Evolutionary conservation across 2,329 filamentous ascomycete genomes (phyloP).

Genomic region (Neopestalotiopsis clavispora): DNA sequence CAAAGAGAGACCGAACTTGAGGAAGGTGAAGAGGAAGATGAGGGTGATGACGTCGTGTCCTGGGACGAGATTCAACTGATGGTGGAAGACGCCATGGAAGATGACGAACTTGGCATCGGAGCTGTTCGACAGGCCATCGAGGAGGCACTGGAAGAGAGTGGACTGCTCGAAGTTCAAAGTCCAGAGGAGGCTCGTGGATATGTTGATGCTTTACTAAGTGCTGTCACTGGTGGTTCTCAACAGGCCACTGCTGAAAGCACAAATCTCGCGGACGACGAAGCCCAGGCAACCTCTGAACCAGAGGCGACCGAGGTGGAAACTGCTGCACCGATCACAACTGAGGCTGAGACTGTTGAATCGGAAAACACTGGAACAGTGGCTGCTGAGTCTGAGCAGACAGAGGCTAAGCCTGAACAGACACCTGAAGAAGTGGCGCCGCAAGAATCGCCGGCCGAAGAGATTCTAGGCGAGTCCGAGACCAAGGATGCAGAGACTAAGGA

Average conservation of each 20-base stretch:
- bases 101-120: constrained; percentile 58
- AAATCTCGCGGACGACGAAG: neutral
- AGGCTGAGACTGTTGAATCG: neutral
- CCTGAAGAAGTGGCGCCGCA: constrained; percentile 8
- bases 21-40: constrained; percentile 27
- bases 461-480: constrained; percentile 22
- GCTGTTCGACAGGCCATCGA: constrained; percentile 59
- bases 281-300: constrained; percentile 12
- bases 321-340: constrained; percentile 18
- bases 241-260: constrained; percentile 19
- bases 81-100: constrained; percentile 62
- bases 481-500: constrained; percentile 21
- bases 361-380: neutral
- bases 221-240: constrained; percentile 43
- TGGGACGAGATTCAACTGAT: constrained; percentile 61
- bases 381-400: constrained; percentile 28
- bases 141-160: constrained; percentile 59
- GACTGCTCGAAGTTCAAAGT: constrained; percentile 51
- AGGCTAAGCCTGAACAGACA: neutral
- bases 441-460: constrained; percentile 24
- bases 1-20: constrained; percentile 22
- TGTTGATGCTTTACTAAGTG: constrained; percentile 55
- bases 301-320: constrained; percentile 26
- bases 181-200: constrained; percentile 52
- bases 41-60: constrained; percentile 39